Evolutionary conservation across 202 grass and related monocot genomes (phyloP).

Genomic region (Digitaria exilis): DNA sequence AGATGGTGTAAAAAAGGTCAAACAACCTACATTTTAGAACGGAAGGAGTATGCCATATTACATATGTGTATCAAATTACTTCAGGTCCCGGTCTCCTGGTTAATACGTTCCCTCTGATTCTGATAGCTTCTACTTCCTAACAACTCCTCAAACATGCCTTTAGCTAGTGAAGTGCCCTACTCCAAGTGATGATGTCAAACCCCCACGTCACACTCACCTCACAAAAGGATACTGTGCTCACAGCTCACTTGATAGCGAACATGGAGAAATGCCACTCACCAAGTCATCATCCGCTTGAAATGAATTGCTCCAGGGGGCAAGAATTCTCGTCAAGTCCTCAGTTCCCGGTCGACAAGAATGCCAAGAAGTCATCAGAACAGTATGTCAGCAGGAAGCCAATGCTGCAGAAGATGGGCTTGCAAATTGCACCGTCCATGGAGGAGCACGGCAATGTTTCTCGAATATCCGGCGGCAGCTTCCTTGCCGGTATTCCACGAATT

Average conservation of each 20-base stretch:
- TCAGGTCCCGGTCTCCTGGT: background rate
- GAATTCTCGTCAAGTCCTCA: background rate
- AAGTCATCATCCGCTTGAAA: background rate
- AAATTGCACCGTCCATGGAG: background rate
- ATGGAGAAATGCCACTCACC: background rate
- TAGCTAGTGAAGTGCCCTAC: background rate
- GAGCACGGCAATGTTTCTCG: constrained; percentile 1
- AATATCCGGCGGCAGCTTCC: constrained; percentile 42
- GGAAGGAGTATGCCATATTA: too few relatives aligned
- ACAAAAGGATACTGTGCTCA: background rate
- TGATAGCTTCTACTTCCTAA: background rate
- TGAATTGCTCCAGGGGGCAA: background rate
- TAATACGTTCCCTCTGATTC: background rate
- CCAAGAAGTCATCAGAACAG: background rate
- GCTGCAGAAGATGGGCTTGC: constrained; percentile 7
- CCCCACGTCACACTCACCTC: constrained; percentile 12
- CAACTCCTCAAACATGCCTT: background rate
- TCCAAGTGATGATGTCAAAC: constrained; percentile 11
- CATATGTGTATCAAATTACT: background rate
- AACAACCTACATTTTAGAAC: too few relatives aligned
- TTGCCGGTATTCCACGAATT: constrained; percentile 11
- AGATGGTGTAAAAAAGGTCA: too few relatives aligned
- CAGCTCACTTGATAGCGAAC: background rate
- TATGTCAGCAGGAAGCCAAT: background rate
- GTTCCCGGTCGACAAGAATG: background rate